Evolutionary conservation across 495 filamentous ascomycete species (phyloP).

Genomic region (Pyrenopolyporus hunteri): DNA sequence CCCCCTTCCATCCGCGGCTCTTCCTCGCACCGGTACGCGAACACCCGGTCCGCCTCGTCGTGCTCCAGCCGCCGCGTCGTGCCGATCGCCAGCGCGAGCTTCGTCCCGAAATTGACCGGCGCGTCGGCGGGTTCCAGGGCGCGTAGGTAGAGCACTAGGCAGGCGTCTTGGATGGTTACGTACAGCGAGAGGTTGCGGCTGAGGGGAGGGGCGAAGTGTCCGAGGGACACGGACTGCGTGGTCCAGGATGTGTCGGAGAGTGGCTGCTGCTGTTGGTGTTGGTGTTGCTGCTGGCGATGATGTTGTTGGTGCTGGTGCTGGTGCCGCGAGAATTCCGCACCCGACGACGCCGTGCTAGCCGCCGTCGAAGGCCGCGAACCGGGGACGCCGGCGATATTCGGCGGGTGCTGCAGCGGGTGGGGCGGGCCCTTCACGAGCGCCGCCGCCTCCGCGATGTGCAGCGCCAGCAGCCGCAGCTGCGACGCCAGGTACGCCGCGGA

Average conservation of each 20-base stretch:
- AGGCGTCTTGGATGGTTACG: conserved; percentile 76
- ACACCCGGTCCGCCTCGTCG: conserved; percentile 80
- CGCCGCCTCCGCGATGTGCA: conserved; percentile 74
- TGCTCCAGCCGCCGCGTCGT: conserved; percentile 69
- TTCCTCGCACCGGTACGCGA: conserved; percentile 55
- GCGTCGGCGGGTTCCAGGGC: conserved; percentile 70
- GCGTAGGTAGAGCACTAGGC: conserved; percentile 77
- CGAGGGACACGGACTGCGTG: conserved; percentile 44
- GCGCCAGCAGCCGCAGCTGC: conserved; percentile 77
- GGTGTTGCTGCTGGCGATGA: neutral
- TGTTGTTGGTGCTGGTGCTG: no score
- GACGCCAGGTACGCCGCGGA: conserved; percentile 76
- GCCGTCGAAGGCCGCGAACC: no score
- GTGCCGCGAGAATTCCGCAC: no score
- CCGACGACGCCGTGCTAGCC: no score
- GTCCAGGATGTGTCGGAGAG: conserved; percentile 45
- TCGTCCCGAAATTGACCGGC: conserved; percentile 55
- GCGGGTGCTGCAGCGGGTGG: conserved; percentile 18
- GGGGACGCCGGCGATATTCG: conserved; percentile 49
- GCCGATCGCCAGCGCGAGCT: conserved; percentile 61
- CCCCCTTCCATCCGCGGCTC: conserved; percentile 6
- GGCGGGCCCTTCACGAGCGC: conserved; percentile 63
- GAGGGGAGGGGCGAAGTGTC: conserved; percentile 52
- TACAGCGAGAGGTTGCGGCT: conserved; percentile 69
- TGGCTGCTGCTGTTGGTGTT: conserved; percentile 22